Base-by-base conservation (phyloP, 495 filamentous ascomycete species). In the Neohortaea acidophila region DNA sequence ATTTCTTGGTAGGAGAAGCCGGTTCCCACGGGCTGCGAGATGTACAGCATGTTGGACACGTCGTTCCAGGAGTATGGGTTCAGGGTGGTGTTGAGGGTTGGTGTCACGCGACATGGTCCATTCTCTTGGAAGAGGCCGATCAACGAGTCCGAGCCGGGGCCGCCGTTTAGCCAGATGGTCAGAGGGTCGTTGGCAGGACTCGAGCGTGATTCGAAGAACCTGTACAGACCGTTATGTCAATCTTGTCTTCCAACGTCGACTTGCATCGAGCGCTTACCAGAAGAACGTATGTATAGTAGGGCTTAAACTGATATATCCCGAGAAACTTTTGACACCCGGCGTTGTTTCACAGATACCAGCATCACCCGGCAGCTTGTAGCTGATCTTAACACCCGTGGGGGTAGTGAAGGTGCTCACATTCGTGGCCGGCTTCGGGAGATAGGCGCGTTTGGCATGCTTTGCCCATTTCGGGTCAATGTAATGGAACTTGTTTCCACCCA, bases 51-150 rank as follows among this genome's bases (percentile, higher is more conserved):
- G 48, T 84, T 84, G 11, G 75, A 78, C 2, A 70, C 69, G 45
- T 77, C 66, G 52, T 74, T 79, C 78, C 78, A 86, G 3, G 71
- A 68, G 59, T 76, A 78, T 10, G 67, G 68, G 51, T 75, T 72
- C 13, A 68, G 53, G 33, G 59, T 61, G 11, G 67, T 59, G 38
- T 70, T 66, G 32, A 67, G 54, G 21, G 68, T 59, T 33, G 63
- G 51, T 12, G 67, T 69, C 19, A 77, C 61, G 39, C 62, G 59
- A 49, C 72, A 76, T 7, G 73, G 73, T 4, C 73, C 73, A 38
- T 72, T 51, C 50, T 77, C 73, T 60, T 79, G 73, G 43, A 83
- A 81, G 31, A 85, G 56, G 4, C 79, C 80, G 39, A 80, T 72
- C 57, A 80, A 62, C 11, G 75, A 81, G 43, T 75, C 65, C 30